A percentile compares a stretch with the other conserved stretches of the same genome.
phyloP scores from a whole-genome alignment of 352 stramenopile species.

The Halophytophthora batemanensis region DNA sequence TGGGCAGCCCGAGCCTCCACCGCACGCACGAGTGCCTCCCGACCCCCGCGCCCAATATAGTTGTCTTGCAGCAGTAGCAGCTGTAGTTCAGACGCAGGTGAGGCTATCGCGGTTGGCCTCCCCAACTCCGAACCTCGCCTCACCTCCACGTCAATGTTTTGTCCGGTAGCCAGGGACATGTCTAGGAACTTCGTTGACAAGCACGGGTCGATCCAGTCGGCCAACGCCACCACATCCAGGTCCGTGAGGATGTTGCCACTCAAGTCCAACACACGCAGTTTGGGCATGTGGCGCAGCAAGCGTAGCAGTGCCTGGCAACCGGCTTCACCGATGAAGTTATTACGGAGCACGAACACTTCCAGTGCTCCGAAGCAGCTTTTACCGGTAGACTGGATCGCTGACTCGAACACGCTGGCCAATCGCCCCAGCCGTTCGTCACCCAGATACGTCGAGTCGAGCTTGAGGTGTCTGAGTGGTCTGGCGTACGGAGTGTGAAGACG shows the following conservation, averaged over 20 bases:
- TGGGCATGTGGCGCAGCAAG: slow-evolving; percentile 20
- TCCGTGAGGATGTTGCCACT: slow-evolving; percentile 61
- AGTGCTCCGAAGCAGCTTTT: slow-evolving; percentile 31
- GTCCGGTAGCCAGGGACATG: background rate
- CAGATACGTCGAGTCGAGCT: slow-evolving; percentile 57
- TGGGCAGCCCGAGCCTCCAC: too few relatives aligned
- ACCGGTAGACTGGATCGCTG: slow-evolving; percentile 3
- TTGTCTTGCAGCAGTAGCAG: slow-evolving; percentile 32
- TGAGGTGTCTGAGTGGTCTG: slow-evolving; percentile 21
- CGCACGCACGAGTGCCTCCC: slow-evolving; percentile 20
- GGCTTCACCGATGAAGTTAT: slow-evolving; percentile 60
- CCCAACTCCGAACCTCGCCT: background rate
- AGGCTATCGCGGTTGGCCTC: background rate
- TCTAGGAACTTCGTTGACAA: slow-evolving; percentile 1
- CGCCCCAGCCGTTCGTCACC: slow-evolving; percentile 39
- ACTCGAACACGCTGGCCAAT: slow-evolving; percentile 30
- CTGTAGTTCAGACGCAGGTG: background rate
- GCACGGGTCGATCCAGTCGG: slow-evolving; percentile 15
- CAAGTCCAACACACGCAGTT: slow-evolving; percentile 38
- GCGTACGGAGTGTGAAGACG: background rate
- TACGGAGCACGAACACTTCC: slow-evolving; percentile 37
- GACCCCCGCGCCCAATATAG: slow-evolving; percentile 24
- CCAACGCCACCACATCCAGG: slow-evolving; percentile 33
- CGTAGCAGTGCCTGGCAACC: slow-evolving; percentile 32
- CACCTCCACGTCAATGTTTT: too few relatives aligned